A percentile compares a stretch with the other conserved stretches of the same genome.
phyloP scores from a whole-genome alignment of 2,329 filamentous ascomycete species.

The Hypoxylon sp. region DNA sequence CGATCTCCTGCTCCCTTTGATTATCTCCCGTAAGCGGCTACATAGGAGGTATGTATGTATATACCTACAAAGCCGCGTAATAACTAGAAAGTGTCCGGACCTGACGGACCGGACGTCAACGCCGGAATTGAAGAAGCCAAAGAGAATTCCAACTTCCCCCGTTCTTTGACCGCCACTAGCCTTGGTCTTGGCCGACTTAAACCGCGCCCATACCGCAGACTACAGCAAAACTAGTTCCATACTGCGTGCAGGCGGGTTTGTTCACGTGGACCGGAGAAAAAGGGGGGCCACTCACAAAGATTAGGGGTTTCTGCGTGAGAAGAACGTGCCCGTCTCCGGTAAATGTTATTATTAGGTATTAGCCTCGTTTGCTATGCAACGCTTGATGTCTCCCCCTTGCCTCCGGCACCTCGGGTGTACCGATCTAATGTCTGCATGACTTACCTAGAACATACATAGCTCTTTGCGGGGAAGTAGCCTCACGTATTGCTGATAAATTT shows the following conservation, averaged over 20 bases:
- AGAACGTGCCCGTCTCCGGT: slow-evolving; percentile 10
- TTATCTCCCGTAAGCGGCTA: slow-evolving; percentile 1
- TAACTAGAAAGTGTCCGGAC: background rate
- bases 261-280: slow-evolving; percentile 21
- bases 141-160: background rate
- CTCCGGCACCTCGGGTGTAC: slow-evolving; percentile 10
- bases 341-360: slow-evolving; percentile 38
- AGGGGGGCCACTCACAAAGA: slow-evolving; percentile 11
- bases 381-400: slow-evolving; percentile 21
- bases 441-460: slow-evolving; percentile 30
- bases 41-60: no score
- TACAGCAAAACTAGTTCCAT: slow-evolving; percentile 5
- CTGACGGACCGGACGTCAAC: background rate
- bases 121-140: slow-evolving; percentile 3
- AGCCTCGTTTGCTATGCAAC: slow-evolving; percentile 35
- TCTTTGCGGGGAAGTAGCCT: slow-evolving; percentile 45
- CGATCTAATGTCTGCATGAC: slow-evolving; percentile 35
- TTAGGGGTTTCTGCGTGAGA: slow-evolving; percentile 9
- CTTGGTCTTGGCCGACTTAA: slow-evolving; percentile 20
- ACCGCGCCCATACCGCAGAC: slow-evolving; percentile 10
- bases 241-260: background rate
- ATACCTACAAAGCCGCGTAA: slow-evolving; percentile 3
- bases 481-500: slow-evolving; percentile 24
- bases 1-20: slow-evolving; percentile 14
- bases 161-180: slow-evolving; percentile 28